Conservation (phyloP, 352 stramenopile species). For the Bremia lactucae region DNA sequence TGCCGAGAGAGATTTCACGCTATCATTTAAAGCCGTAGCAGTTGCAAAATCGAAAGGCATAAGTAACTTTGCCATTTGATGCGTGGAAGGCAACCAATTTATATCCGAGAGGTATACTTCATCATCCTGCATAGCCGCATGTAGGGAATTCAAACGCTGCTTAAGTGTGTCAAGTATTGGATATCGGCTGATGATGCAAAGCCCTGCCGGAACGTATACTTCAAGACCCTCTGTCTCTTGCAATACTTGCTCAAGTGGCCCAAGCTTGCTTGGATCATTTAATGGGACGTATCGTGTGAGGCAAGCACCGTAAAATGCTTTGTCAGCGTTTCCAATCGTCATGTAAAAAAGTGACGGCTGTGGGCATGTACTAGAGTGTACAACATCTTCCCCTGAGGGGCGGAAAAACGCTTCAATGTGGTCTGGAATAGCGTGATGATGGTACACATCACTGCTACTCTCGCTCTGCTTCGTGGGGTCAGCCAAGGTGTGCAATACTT, state of each 20-base stretch:
- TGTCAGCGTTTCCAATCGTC: conserved; percentile 74
- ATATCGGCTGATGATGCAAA: conserved; percentile 78
- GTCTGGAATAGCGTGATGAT: conserved; percentile 73
- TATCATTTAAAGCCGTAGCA: conserved; percentile 14
- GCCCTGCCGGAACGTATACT: conserved; percentile 58
- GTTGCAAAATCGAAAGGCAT: conserved; percentile 51
- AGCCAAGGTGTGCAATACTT: conserved; percentile 62
- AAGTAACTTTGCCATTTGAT: conserved; percentile 53
- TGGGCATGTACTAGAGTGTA: conserved; percentile 45
- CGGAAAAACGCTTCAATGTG: conserved; percentile 80
- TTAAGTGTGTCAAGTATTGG: conserved; percentile 77
- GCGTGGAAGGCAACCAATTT: conserved; percentile 42
- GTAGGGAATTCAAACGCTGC: conserved; percentile 49
- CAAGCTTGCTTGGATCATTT: conserved; percentile 52
- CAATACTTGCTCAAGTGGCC: conserved; percentile 64
- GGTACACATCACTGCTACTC: conserved; percentile 47
- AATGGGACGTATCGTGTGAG: conserved; percentile 72
- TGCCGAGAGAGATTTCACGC: conserved; percentile 28
- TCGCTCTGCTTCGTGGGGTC: conserved; percentile 24
- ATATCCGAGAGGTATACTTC: conserved; percentile 39
- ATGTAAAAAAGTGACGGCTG: conserved; percentile 70
- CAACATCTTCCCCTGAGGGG: conserved; percentile 42
- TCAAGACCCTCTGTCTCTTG: conserved; percentile 74
- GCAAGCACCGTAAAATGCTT: conserved; percentile 70
- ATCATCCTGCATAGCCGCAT: conserved; percentile 47